These are phyloP conservation scores for Ambrosia hybrid DNA, from an alignment of 140 eudicot species.

Conservation along the genomic window DNA sequence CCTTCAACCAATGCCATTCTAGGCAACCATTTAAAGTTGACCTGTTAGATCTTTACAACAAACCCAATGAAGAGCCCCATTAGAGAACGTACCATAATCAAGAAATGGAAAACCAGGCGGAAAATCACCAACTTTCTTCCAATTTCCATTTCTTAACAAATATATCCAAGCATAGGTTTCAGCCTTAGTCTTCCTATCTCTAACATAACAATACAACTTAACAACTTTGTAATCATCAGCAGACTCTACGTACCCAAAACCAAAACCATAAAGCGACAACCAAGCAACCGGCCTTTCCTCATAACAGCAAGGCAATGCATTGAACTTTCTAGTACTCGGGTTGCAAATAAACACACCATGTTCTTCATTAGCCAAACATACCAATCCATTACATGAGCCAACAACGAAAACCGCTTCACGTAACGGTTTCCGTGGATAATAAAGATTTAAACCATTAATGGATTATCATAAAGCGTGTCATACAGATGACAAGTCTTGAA, in stretches of 20 bases:
- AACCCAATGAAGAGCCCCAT: conserved; percentile 63
- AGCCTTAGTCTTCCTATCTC: background rate
- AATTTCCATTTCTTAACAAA: background rate
- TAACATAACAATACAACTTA: conserved; percentile 25
- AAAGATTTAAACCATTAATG: conserved; percentile 19
- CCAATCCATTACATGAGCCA: background rate
- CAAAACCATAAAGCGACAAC: conserved; percentile 32
- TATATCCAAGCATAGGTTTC: conserved; percentile 39
- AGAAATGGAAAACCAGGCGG: conserved; percentile 28
- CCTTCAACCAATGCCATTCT: no score
- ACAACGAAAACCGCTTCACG: background rate
- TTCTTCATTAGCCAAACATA: conserved; percentile 33
- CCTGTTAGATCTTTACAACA: conserved; percentile 12
- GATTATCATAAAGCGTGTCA: no score
- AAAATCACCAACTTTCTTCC: conserved; percentile 45
- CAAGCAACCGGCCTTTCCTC: conserved; percentile 10
- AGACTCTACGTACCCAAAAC: conserved; percentile 48
- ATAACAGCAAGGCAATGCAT: conserved; percentile 23
- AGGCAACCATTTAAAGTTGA: no score
- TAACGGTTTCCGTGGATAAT: conserved; percentile 40
- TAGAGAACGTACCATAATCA: conserved; percentile 42
- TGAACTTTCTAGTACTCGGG: conserved; percentile 23
- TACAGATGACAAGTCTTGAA: no score
- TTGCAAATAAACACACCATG: conserved; percentile 47
- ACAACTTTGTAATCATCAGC: conserved; percentile 61